Base-by-base conservation (phyloP, 345 rosid species). In the Microthlaspi erraticum region DNA sequence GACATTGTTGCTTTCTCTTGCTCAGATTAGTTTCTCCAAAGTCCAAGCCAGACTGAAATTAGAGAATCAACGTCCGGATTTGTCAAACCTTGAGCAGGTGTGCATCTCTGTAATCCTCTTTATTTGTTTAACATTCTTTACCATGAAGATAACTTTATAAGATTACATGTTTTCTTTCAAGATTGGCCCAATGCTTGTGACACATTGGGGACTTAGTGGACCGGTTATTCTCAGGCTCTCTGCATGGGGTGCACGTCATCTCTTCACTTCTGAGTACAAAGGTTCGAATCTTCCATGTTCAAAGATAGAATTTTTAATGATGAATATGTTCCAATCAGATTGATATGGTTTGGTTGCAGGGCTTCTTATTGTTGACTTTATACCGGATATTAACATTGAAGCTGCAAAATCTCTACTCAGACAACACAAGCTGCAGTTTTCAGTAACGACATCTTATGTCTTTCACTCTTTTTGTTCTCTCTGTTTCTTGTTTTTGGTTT, bases 161-260 rank as follows among this genome's bases (percentile, higher is more conserved):
- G 37, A 3, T 6, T 12, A 14, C 8, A 31, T 59, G 11, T 8
- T 38, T 51, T 33, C 32, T 53, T 23, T 60, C 70, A 78, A 93
- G 98, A 81, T 78, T 23, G 98, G 98, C 51, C 93, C 98, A 37
- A 83, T 93, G 93, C 80, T 93, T 79, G 85, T 90, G 74, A 93
- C 98, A 34, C 98, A 90, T 20, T 90, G 98, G 98, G 98, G 98
- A 71, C 93, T 93, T 38, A 93, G 97, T 74, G 98, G 97, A 50
- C 98, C 97, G 0, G 91, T 83, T 59, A 81, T 93, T 83, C 96
- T 93, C 39, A 78, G 93, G 49, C 83, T 93, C 66, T 93, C 98
- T 62, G 96, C 97, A 64, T 93, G 98, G 98, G 98, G 93, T 26
- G 98, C 97, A 16, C 91, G 98, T 3, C 61, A 85, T 64, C 83